These are phyloP conservation scores for Hypocreales sp. DNA, from an alignment of 2,329 filamentous ascomycete genomes.

Conservation along the genomic window DNA sequence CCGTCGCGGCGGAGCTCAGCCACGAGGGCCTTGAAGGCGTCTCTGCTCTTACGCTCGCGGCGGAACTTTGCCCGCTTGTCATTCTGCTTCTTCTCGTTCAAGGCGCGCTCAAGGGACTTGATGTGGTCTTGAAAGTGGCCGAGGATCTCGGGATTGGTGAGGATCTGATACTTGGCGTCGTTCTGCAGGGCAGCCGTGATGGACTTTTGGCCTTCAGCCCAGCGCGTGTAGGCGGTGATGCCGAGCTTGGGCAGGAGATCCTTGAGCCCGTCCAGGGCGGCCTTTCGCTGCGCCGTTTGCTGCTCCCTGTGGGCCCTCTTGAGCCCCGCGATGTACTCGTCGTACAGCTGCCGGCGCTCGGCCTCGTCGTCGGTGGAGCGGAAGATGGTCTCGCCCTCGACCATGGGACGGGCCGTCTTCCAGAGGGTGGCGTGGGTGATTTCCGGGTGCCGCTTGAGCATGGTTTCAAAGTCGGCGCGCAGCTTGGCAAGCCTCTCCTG, in stretches of 20 bases:
- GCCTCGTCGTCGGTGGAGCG: constrained; percentile 76
- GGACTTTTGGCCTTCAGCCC: constrained; percentile 75
- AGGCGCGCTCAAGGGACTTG: constrained; percentile 75
- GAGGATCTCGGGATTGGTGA: constrained; percentile 81
- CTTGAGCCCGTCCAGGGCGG: constrained; percentile 71
- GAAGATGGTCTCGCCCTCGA: constrained; percentile 92
- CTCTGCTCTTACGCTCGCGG: constrained; percentile 72
- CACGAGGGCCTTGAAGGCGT: constrained; percentile 63
- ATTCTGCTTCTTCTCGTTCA: constrained; percentile 82
- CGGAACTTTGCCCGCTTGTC: constrained; percentile 71
- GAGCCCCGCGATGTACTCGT: constrained; percentile 79
- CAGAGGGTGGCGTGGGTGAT: constrained; percentile 95
- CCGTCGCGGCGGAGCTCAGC: constrained; percentile 57
- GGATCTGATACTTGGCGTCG: constrained; percentile 71
- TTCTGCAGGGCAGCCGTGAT: constrained; percentile 66
- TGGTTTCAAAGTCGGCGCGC: constrained; percentile 83
- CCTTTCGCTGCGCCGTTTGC: constrained; percentile 56
- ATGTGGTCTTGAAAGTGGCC: constrained; percentile 91
- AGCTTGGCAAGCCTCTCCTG: constrained; percentile 88
- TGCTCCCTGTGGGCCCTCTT: constrained; percentile 67
- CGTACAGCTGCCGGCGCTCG: constrained; percentile 79
- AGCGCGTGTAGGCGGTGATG: constrained; percentile 85
- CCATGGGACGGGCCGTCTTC: constrained; percentile 88
- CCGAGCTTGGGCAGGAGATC: constrained; percentile 65
- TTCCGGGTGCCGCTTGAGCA: constrained; percentile 92